Percentiles rank a stretch among this genome's conserved stretches.
phyloP scores from a whole-genome alignment of 768 basidiomycete species.

The Brasilioporus rufonigricans region DNA sequence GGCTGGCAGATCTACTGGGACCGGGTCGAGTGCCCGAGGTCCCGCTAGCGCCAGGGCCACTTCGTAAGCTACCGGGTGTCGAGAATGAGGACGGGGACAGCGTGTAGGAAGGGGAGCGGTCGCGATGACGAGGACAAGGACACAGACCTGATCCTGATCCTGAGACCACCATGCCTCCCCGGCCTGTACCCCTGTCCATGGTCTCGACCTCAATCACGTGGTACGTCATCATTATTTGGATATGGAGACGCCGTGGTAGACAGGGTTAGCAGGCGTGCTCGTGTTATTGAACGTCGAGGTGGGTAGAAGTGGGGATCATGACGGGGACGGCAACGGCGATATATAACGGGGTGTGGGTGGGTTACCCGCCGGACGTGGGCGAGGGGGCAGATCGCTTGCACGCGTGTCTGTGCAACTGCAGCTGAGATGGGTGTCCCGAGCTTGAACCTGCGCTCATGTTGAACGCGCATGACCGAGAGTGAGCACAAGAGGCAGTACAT shows the following conservation, averaged over 20 bases:
- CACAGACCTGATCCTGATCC: too few species aligned
- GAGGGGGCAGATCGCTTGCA: background rate
- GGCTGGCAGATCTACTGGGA: too few species aligned
- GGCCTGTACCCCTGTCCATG: too few species aligned
- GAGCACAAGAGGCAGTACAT: conserved; percentile 40
- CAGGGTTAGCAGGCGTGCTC: too few species aligned
- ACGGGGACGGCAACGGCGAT: background rate
- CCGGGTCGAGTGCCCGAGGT: too few species aligned
- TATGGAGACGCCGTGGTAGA: too few species aligned
- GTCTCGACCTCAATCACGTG: too few species aligned
- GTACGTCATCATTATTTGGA: too few species aligned
- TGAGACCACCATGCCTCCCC: too few species aligned
- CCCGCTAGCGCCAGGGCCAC: too few species aligned
- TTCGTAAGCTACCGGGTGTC: background rate
- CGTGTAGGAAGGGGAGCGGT: conserved; percentile 17
- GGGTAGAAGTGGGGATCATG: background rate
- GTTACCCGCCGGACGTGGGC: background rate
- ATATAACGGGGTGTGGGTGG: background rate
- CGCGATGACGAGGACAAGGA: background rate
- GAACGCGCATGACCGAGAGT: background rate
- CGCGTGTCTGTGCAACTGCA: background rate
- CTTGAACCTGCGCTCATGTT: background rate
- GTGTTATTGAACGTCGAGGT: background rate
- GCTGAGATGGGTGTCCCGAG: background rate
- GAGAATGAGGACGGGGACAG: conserved; percentile 17